Conservation (phyloP, 2,329 filamentous ascomycete genomes). For the Ophiostoma angusticollis region DNA sequence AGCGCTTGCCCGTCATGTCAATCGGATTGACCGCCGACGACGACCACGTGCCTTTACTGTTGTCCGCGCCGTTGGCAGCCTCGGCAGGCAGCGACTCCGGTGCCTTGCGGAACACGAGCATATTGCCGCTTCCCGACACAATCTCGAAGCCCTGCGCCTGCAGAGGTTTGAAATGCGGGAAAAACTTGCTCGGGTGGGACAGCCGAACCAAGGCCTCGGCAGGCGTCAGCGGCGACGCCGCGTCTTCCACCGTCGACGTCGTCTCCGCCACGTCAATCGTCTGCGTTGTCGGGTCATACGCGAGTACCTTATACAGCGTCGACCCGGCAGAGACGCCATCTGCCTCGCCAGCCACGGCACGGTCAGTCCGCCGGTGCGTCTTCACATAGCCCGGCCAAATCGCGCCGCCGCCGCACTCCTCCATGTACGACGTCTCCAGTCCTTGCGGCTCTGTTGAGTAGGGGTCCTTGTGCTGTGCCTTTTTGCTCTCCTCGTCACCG, state of each 20-base stretch:
- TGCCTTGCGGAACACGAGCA: conserved; percentile 55
- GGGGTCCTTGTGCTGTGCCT: conserved; percentile 9
- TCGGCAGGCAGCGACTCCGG: conserved; percentile 15
- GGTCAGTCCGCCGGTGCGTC: conserved; percentile 7
- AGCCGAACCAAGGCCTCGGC: conserved; percentile 47
- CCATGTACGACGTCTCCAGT: conserved; percentile 32
- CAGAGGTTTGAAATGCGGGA: conserved; percentile 47
- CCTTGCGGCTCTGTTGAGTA: conserved; percentile 35
- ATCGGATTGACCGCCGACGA: conserved; percentile 41
- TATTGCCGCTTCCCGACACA: conserved; percentile 47
- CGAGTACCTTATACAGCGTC: conserved; percentile 49
- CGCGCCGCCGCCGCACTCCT: conserved; percentile 27
- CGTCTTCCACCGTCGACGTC: conserved; percentile 38
- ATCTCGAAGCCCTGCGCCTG: conserved; percentile 54
- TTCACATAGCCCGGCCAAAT: conserved; percentile 26
- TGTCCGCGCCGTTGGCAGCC: neutral
- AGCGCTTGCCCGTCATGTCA: conserved; percentile 34
- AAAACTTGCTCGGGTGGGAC: conserved; percentile 50
- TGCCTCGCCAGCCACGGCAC: neutral
- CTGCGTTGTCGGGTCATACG: conserved; percentile 48
- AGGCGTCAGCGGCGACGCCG: conserved; percentile 39
- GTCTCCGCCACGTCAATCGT: conserved; percentile 47
- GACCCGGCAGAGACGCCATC: neutral
- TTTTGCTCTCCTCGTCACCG: conserved; percentile 4
- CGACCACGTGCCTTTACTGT: conserved; percentile 2